A percentile compares a stretch with the other conserved stretches of the same genome.
Evolutionary conservation across 1,284 basidiomycete genomes (phyloP).

Genomic region (Ceratobasidium sp.): DNA sequence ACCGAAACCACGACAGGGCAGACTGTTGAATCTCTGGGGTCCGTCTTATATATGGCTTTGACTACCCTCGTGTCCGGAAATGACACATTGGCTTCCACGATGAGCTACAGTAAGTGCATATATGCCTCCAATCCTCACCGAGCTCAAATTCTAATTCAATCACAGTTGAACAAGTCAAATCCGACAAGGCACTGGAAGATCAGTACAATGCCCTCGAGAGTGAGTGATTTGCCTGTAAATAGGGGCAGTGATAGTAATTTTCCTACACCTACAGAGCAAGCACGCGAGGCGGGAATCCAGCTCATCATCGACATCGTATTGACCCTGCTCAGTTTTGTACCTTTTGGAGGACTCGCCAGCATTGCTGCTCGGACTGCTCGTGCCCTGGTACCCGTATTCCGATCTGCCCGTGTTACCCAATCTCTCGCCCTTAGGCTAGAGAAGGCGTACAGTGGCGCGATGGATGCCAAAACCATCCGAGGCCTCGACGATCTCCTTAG

Average conservation of each 20-base stretch:
- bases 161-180: constrained; percentile 38
- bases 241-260: not conserved
- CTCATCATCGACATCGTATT: constrained; percentile 31
- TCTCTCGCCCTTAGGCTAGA: constrained; percentile 17
- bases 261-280: constrained; percentile 27
- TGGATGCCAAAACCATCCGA: constrained; percentile 21
- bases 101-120: constrained; percentile 28
- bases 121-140: not conserved
- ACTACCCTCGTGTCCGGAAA: constrained; percentile 37
- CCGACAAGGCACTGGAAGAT: constrained; percentile 22
- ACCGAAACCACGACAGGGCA: constrained; percentile 6
- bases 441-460: constrained; percentile 16
- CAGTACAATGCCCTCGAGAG: constrained; percentile 31
- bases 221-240: not conserved
- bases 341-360: constrained; percentile 31
- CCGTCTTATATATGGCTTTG: constrained; percentile 14
- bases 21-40: constrained; percentile 27
- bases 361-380: constrained; percentile 27
- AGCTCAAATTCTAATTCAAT: not conserved
- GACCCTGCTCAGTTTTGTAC: constrained; percentile 32
- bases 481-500: constrained; percentile 26
- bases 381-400: constrained; percentile 20
- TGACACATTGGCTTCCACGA: constrained; percentile 33
- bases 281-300: constrained; percentile 31
- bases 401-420: constrained; percentile 25